Percentiles rank a stretch among this genome's conserved stretches.
Conservation (phyloP, 2,329 filamentous ascomycete genomes). For the Ceratocystis eucalypticola region DNA sequence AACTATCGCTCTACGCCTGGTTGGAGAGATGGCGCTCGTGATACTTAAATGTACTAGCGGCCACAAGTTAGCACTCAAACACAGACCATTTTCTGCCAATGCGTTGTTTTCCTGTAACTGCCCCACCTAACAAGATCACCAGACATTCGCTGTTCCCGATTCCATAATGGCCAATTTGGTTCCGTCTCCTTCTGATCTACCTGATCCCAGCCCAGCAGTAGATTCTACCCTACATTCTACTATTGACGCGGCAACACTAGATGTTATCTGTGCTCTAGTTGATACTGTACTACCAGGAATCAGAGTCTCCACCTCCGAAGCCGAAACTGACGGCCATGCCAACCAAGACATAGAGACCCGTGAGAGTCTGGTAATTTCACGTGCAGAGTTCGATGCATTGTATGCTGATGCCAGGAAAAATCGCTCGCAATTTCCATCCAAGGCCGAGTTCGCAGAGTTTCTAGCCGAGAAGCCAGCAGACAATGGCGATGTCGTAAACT, state of each 20-base stretch:
- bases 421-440: slow-evolving; percentile 30
- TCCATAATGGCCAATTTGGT: not conserved
- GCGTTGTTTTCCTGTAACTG: not conserved
- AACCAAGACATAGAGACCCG: slow-evolving; percentile 25
- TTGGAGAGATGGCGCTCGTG: not conserved
- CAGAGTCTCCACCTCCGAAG: slow-evolving; percentile 25
- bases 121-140: not conserved
- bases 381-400: slow-evolving; percentile 36
- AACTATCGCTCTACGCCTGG: not conserved
- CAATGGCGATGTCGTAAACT: slow-evolving; percentile 39
- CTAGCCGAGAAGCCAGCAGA: slow-evolving; percentile 39
- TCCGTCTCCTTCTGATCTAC: not conserved
- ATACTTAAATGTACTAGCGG: no score
- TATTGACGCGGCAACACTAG: slow-evolving; percentile 31
- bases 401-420: slow-evolving; percentile 29
- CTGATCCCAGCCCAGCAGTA: slow-evolving; percentile 7
- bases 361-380: slow-evolving; percentile 28
- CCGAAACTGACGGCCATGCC: not conserved
- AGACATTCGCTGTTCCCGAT: not conserved
- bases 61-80: not conserved
- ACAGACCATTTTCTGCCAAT: not conserved
- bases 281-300: slow-evolving; percentile 50
- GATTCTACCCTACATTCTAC: slow-evolving; percentile 21
- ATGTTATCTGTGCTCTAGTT: slow-evolving; percentile 39
- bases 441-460: slow-evolving; percentile 37